Conservation (phyloP, 2,329 filamentous ascomycete genomes). For the Aspergillus intermedius region DNA sequence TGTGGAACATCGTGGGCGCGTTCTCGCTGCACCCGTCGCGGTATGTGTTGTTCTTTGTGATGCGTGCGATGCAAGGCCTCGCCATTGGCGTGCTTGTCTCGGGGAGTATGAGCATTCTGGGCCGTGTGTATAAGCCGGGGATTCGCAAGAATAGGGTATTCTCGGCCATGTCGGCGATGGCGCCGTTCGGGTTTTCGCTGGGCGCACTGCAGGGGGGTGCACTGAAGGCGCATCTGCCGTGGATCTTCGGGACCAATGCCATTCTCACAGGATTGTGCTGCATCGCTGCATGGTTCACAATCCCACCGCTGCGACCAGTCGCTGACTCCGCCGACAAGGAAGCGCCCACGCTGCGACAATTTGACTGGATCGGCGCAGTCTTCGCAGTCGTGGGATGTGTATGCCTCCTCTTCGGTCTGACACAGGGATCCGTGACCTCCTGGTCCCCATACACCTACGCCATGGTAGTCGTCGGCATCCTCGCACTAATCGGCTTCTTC, state of each 20-base stretch:
- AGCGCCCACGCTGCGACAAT: conserved; percentile 24
- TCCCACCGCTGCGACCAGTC: conserved; percentile 31
- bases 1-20: conserved; percentile 35
- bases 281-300: conserved; percentile 33
- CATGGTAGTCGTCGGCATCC: conserved; percentile 42
- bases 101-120: conserved; percentile 44
- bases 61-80: conserved; percentile 41
- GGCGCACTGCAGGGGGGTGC: conserved; percentile 41
- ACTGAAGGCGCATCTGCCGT: conserved; percentile 32
- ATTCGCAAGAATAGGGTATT: conserved; percentile 45
- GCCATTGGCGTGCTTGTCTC: conserved; percentile 46
- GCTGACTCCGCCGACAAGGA: conserved; percentile 23
- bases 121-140: conserved; percentile 41
- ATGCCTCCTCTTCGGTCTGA: conserved; percentile 53
- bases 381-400: conserved; percentile 47
- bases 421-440: conserved; percentile 45
- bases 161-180: conserved; percentile 43
- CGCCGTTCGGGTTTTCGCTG: conserved; percentile 40
- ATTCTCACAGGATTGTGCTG: conserved; percentile 33
- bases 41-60: conserved; percentile 30
- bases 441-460: conserved; percentile 47
- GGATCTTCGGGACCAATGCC: conserved; percentile 42
- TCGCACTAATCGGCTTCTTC: conserved; percentile 43
- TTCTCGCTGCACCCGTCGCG: conserved; percentile 32
- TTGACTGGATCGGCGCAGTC: conserved; percentile 37